These are phyloP conservation scores for Bruguiera gymnorhiza DNA, from an alignment of 345 rosid species.

Conservation along the genomic window DNA sequence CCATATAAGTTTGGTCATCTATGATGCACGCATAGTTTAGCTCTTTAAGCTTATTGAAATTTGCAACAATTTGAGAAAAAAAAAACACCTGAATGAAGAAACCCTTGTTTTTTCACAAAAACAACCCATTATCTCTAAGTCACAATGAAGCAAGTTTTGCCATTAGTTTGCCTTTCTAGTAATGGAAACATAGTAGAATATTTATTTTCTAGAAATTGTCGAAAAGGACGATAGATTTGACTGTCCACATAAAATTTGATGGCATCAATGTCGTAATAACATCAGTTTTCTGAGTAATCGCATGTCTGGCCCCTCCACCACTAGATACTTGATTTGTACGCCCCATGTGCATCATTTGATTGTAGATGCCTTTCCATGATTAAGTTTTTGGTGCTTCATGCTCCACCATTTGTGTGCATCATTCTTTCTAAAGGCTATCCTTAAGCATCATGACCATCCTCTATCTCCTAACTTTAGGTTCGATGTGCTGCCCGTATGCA, in stretches of 20 bases:
- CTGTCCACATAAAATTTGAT: conserved; percentile 9
- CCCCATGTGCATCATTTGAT: conserved; percentile 14
- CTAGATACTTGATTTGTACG: conserved; percentile 19
- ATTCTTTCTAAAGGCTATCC: conserved; percentile 19
- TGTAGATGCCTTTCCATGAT: conserved; percentile 22
- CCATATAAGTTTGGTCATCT: no score
- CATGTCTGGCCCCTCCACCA: conserved; percentile 50
- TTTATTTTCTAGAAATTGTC: conserved; percentile 1
- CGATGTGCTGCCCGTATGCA: background rate
- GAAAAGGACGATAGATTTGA: conserved; percentile 18
- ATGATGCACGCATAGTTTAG: no score
- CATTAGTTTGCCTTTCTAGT: no score
- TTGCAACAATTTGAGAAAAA: no score
- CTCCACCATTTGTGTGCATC: conserved; percentile 9
- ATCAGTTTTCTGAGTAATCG: conserved; percentile 7
- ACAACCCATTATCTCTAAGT: no score
- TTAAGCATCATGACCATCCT: conserved; percentile 9
- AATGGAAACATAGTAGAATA: background rate
- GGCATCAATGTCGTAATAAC: conserved; percentile 5
- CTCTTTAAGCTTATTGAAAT: no score
- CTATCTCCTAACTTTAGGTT: background rate
- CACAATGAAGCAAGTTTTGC: no score
- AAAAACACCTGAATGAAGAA: no score
- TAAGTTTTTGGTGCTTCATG: conserved; percentile 18
- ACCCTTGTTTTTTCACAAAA: no score